These are phyloP conservation scores for Fusarium oligoseptatum DNA, from an alignment of 2,329 filamentous ascomycete species.

Conservation along the genomic window DNA sequence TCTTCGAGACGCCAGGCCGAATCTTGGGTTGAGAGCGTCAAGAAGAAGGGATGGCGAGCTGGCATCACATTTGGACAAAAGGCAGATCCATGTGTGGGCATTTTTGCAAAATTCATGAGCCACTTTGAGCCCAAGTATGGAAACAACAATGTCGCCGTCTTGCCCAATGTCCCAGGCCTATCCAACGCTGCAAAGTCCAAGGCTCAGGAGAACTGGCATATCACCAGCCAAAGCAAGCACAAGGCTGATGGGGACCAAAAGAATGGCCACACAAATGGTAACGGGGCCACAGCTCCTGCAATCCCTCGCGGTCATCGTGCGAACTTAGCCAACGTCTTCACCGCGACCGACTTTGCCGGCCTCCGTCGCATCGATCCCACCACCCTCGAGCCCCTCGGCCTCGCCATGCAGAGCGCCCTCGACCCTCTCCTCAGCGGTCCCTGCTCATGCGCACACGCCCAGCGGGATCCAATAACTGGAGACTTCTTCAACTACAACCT, in stretches of 20 bases:
- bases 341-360: constrained; percentile 67
- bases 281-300: not conserved
- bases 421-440: constrained; percentile 78
- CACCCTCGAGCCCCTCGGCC: constrained; percentile 79
- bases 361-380: constrained; percentile 75
- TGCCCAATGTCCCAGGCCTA: constrained; percentile 71
- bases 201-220: not conserved
- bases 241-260: constrained; percentile 1
- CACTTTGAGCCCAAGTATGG: constrained; percentile 60
- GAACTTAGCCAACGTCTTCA: constrained; percentile 62
- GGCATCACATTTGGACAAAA: constrained; percentile 77
- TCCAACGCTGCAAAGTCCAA: constrained; percentile 31
- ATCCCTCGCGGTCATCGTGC: constrained; percentile 53
- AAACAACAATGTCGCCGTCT: constrained; percentile 74
- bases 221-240: constrained; percentile 15
- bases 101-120: constrained; percentile 79
- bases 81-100: constrained; percentile 78
- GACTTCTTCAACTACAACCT: constrained; percentile 88
- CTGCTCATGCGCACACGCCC: constrained; percentile 78
- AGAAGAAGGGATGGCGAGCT: constrained; percentile 68
- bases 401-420: constrained; percentile 70
- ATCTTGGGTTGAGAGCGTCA: constrained; percentile 70
- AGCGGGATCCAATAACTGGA: constrained; percentile 77
- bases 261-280: not conserved
- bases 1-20: constrained; percentile 79